Base-by-base conservation (phyloP, 2,329 filamentous ascomycete species). In the Aspergillus texensis region DNA sequence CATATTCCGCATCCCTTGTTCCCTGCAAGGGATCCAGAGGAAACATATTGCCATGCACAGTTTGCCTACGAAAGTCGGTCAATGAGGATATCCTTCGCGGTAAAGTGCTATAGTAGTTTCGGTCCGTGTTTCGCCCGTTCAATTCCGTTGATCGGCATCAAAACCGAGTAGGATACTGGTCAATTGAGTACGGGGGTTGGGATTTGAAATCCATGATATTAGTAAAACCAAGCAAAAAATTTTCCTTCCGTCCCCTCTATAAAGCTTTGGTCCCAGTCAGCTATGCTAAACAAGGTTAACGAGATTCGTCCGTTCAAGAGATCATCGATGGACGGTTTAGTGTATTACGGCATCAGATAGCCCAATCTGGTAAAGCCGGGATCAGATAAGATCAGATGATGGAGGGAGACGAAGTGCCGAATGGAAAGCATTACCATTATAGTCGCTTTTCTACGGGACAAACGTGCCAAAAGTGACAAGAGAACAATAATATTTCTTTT, bases 301-400 rank as follows among this genome's bases (percentile, higher is more conserved):
- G 32, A 28, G n/a, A 21, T 24, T 36, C 45, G 19, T 14, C 50
- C 19, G 50, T 54, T 34, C 19, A 54, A 53, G 14, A 4, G 60
- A 62, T 62, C 55, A 24, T 62, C 54, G 28, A 61, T 34, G 52
- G 52, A 10, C 28, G 57, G 58, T 34, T 63, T 60, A 24, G 54
- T 46, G 56, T 52, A 62, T 64, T 64, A 59, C 62, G 59, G 58
- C 55, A 60, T 59, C 32, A 57, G 53, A 52, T 55, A 56, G 39
- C 61, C 58, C 26, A 52, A 68, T 62, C 21, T 11, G 64, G 68
- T 61, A 65, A 67, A 60, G 63, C 43, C 39, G 62, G 41, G 62
- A 71, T 71, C 70, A 70, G 70, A 71, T 71, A 71, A 71, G 70
- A 71, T 70, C 67, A 69, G 65, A 57, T 58, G 64, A 67, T 58